Evolutionary conservation across 2,329 filamentous ascomycete genomes (phyloP), one percentile per base, ranked within the genome.

Genomic region (Celoporthe dispersa): DNA sequence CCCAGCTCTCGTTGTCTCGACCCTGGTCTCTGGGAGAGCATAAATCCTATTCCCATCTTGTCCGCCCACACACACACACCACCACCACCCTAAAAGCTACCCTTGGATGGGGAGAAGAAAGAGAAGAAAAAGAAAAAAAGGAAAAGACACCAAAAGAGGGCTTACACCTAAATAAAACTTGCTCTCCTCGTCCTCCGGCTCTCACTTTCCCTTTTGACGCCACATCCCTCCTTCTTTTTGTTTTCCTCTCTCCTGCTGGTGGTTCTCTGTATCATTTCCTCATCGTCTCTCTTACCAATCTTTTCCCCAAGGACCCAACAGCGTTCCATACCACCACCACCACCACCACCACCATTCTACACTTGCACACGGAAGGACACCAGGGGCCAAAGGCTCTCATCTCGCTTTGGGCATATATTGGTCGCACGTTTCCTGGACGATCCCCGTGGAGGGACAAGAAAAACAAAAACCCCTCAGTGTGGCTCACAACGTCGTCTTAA

Each of bases 1-100:
- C 68, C 70, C 70, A 70, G 70, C 68, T 71, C 70, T 71, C 35
- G 70, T 64, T 69, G 64, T 70, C 51, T 51, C 33, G 28, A 70
- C 67, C 67, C 70, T 51, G 62, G 64, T 25, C 64, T 59, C 67
- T 64, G 44, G 53, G 53, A 25, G 41, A 61, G 66, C 59, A 55
- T 68, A 63, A 48, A 64, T 70, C 70, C 62, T 39, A 44, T 62
- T 31, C 44, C 44, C 44, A 59, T 61, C 37, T 69, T 65, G 55
- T 51, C 64, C 70, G 67, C 51, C 63, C 62, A 59, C 44, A 64
- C 63, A n/a, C 39, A 62, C 33, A 22, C 22, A 62, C 31, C 16
- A 22, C 57, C 16, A 16, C 11, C 12, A 59, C 31, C 57, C 57
- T 61, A 11, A 37, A 37, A 35, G 35, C 57, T 61, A 33, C 35